Percentiles rank a stretch among this genome's conserved stretches.
phyloP scores from a whole-genome alignment of 306 rosid species.

The Prunus mume region DNA sequence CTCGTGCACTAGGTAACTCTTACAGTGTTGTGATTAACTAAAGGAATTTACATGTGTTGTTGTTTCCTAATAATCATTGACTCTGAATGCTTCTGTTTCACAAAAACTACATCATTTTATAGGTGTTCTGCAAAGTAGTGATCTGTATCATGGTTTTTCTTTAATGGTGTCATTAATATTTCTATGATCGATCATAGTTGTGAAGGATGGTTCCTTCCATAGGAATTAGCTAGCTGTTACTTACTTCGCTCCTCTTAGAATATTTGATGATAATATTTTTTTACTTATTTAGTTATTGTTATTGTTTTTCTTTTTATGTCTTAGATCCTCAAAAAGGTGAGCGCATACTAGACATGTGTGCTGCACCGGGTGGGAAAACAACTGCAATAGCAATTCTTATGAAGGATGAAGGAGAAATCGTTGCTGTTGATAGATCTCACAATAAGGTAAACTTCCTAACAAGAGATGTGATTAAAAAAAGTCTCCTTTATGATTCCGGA shows the following conservation, averaged over 20 bases:
- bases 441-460: constrained; percentile 66
- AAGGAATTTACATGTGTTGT: constrained; percentile 6
- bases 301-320: constrained; percentile 12
- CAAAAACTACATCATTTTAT: background rate
- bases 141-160: background rate
- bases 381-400: constrained; percentile 92
- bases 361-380: constrained; percentile 98
- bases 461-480: background rate
- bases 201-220: background rate
- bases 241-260: background rate
- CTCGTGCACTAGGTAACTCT: constrained; percentile 83
- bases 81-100: background rate
- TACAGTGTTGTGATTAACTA: background rate
- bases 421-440: constrained; percentile 94
- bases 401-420: constrained; percentile 87
- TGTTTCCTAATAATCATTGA: background rate
- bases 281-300: background rate
- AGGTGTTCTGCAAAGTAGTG: background rate
- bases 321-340: constrained; percentile 92
- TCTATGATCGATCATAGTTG: background rate
- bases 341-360: constrained; percentile 92
- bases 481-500: constrained; percentile 9
- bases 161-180: background rate
- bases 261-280: background rate
- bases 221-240: background rate